Evolutionary conservation across 805 yeast species (phyloP), one percentile per base, ranked within the genome.

Genomic region (Yamadazyma scolyti): DNA sequence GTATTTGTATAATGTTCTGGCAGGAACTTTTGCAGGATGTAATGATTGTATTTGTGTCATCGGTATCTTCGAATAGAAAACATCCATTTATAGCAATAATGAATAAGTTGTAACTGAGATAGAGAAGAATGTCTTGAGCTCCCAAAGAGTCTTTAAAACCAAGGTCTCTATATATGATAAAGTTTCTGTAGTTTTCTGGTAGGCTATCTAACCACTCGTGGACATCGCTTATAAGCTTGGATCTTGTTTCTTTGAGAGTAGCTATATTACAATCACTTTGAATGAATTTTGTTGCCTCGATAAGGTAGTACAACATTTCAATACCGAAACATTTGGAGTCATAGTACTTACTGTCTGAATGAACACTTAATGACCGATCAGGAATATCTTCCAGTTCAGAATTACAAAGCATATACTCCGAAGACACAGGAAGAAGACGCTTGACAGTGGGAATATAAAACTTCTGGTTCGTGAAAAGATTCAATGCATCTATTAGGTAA

Each of bases 131-230:
- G 12, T 25, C 27, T 4, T 25, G 27, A 14, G 27, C 11, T 9
- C 19, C 16, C 19, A 25, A 25, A 8, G 27, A 25, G 19, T 16
- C 18, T 25, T 15, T 16, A 12, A 25, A 25, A 11, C 16, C 27
- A 25, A 12, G 16, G 18, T 14, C 16, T 5, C 19, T 10, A 8
- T 19, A 17, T 8, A 15, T 17, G 4, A 25, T 9, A 16, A 14
- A 25, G 11, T 19, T 12, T 14, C 27, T 9, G 10, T 25, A 25
- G 9, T 14, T 11, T 4, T 14, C 16, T 4, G 27, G 27, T 4
- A 25, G 18, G 12, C 27, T 15, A 9, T 9, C 12, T 25, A 15
- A 17, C 27, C 27, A 15, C 11, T 14, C n/a, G n/a, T n/a, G n/a
- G n/a, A n/a, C n/a, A n/a, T n/a, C n/a, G n/a, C n/a, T n/a, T n/a